Conservation (phyloP, 305 asterid species). For the Fraxinus dipetala region DNA sequence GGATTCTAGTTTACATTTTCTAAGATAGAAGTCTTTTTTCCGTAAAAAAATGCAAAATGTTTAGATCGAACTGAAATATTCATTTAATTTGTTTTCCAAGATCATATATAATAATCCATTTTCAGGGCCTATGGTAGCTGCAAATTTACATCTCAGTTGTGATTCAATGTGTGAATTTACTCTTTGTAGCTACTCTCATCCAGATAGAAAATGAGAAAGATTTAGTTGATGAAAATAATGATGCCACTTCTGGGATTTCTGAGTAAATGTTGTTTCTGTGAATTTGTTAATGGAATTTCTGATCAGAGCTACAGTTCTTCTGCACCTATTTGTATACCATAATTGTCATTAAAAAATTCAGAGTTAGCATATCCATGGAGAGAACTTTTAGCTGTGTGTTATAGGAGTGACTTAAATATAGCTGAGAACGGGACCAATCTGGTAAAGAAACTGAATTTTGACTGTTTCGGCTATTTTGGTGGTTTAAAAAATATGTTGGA, state of each 20-base stretch:
- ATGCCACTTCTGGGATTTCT: not conserved
- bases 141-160: not conserved
- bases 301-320: not conserved
- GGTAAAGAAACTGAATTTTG: not conserved
- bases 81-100: not conserved
- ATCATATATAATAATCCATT: not conserved
- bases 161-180: not conserved
- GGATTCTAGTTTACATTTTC: not conserved
- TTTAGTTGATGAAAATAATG: not conserved
- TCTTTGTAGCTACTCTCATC: not conserved
- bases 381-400: not conserved
- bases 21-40: not conserved
- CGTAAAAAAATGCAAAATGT: not conserved
- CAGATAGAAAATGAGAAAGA: not conserved
- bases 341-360: not conserved
- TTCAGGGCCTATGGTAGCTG: not conserved
- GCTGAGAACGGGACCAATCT: not conserved
- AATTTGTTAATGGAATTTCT: not conserved
- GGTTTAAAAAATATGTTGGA: not conserved
- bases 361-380: not conserved
- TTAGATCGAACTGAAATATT: too few species aligned
- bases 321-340: not conserved
- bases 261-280: not conserved
- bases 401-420: not conserved
- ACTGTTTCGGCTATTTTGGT: not conserved